Evolutionary conservation across 2,329 filamentous ascomycete genomes (phyloP), one percentile per base, ranked within the genome.

Genomic region (Arthrobotrys iridis): DNA sequence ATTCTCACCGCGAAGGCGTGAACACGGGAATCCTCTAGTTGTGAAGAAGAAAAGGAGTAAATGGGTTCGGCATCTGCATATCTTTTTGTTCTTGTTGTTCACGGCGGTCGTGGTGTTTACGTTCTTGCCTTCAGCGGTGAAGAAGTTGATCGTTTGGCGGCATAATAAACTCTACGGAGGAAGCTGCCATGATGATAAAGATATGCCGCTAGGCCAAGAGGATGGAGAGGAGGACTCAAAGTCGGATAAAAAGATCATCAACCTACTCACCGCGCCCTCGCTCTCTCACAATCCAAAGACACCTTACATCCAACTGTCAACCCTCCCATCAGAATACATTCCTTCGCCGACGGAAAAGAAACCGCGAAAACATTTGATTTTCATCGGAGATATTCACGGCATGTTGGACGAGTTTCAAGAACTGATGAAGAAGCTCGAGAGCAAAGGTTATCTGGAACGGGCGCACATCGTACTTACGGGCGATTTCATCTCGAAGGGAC

Each of bases 331-430:
- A 22, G 45, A 75, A 40, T 75, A 75, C 26, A 68, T 75, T 13
- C 71, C 71, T 18, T 68, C 58, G 11, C 46, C 46, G 1, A 46
- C 48, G 3, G 63, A 59, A 37, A 28, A 46, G 18, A 55, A 55
- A 3, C 52, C 65, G 1, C 45, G 83, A 20, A 88, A 86, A 63
- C 85, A 93, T 15, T 84, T 99, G 22, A 84, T 98, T 33, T 85
- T 98, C 75, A 85, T 98, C 33, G 94, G 95, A 64, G 95, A 99
- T 83, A 92, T 98, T 11, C 94, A 98, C 83, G 95, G 95, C 55
- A 95, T 95, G 84, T 78, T 28, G 50, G 22, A 22, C 3, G 72
- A 76, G 26, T 76, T 76, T 15, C 65, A 71, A 15, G 66, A 71
- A 10, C 22, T 76, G 18, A 28, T 76, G 24, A 55, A 57, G 35